Evolutionary conservation across 2,329 filamentous ascomycete genomes (phyloP), one percentile per base, ranked within the genome.

Genomic region (Hypoxylon sp.): DNA sequence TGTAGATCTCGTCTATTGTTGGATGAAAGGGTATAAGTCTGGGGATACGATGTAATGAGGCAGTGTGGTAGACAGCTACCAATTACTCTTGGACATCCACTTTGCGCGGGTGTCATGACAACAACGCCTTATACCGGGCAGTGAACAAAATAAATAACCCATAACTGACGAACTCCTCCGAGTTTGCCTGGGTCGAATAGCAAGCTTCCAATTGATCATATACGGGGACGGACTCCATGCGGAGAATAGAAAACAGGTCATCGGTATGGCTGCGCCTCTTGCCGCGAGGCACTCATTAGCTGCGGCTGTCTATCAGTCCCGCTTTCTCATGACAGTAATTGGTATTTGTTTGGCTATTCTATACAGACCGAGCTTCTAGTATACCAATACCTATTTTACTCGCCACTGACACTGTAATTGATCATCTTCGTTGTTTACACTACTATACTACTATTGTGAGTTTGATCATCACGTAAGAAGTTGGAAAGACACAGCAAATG

Each of bases 111-210:
- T 66, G 50, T 69, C 55, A 48, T 67, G 65, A 69, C 63, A 53
- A 69, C 63, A 53, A 67, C 59, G 59, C 55, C 55, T 47, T 65
- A 60, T 57, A 67, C 61, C 54, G 29, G 29, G 29, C 6, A 59
- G 54, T 66, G 50, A 58, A 55, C n/a, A 54, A 65, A 59, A 50
- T 69, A 61, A 63, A 69, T 53, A 64, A 46, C 60, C 42, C 33
- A 37, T 44, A 51, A 55, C 54, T 39, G 39, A 55, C 11, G 31
- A 29, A n/a, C 46, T 55, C 35, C 44, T 53, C 68, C 63, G 60
- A 53, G 47, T 24, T 66, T 42, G 42, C 37, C 53, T 48, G 55
- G 22, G 54, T 51, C 29, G 33, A 59, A 57, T 61, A 44, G 48
- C 26, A 57, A 59, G 46, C 53, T 68, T 66, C 58, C 55, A 64